These are phyloP conservation scores for Botrytis deweyae DNA, from an alignment of 2,329 filamentous ascomycete genomes.

Conservation along the genomic window DNA sequence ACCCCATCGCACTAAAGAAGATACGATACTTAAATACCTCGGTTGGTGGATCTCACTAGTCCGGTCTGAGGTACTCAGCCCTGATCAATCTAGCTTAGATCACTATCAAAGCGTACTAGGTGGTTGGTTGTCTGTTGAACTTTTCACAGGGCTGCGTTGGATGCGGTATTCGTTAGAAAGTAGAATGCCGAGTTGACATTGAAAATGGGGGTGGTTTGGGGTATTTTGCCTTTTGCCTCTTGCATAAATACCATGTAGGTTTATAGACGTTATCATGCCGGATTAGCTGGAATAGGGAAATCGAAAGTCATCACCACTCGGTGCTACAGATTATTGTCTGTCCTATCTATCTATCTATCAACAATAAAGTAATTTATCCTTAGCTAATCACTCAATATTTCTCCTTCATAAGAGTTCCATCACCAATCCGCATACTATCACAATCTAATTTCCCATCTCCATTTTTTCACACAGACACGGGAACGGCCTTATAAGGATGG, in stretches of 20 bases:
- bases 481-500: not conserved
- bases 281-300: not conserved
- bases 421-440: not conserved
- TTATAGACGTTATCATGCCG: not conserved
- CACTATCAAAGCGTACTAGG: not conserved
- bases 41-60: not conserved
- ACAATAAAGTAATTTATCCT: not conserved
- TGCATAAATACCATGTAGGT: not conserved
- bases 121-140: not conserved
- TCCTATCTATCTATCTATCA: not conserved
- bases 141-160: constrained; percentile 5
- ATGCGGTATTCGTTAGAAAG: not conserved
- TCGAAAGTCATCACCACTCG: not conserved
- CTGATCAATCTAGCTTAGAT: constrained; percentile 13
- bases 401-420: not conserved
- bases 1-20: not conserved
- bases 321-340: not conserved
- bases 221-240: not conserved
- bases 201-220: not conserved
- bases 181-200: not conserved
- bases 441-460: constrained; percentile 7
- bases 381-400: not conserved
- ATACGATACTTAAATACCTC: not conserved
- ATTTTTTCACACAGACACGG: not conserved
- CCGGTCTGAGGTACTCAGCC: not conserved